phyloP scores from a whole-genome alignment of 257 asterid genomes.

The Galeopsis tetrahit region DNA sequence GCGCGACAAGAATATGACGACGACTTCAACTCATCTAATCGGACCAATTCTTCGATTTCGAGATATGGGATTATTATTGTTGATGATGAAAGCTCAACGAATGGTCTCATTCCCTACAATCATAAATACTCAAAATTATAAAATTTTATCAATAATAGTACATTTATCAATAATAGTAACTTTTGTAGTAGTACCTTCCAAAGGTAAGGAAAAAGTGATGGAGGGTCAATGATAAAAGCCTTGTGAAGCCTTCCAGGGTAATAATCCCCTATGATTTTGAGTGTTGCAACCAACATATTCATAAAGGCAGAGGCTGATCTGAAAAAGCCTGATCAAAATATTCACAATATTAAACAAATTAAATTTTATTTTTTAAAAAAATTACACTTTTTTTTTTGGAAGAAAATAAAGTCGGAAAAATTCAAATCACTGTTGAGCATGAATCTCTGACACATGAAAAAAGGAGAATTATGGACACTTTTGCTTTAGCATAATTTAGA shows the following conservation, averaged over 20 bases:
- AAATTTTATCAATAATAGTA: background rate
- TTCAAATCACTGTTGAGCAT: constrained; percentile 45
- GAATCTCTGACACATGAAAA: constrained; percentile 44
- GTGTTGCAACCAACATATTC: constrained; percentile 62
- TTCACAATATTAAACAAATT: constrained; percentile 11
- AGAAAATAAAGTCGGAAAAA: constrained; percentile 33
- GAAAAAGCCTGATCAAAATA: constrained; percentile 73
- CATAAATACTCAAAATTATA: background rate
- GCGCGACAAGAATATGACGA: constrained; percentile 50
- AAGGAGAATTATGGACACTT: constrained; percentile 61
- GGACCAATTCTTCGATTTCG: constrained; percentile 62
- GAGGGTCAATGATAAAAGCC: constrained; percentile 87
- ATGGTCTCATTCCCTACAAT: constrained; percentile 69
- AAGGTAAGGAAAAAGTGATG: constrained; percentile 74
- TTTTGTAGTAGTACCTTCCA: constrained; percentile 67
- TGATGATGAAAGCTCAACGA: constrained; percentile 65
- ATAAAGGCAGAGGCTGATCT: constrained; percentile 80
- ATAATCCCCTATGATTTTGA: constrained; percentile 70
- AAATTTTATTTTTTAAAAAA: constrained; percentile 26
- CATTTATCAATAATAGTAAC: background rate
- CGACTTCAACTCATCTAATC: constrained; percentile 39
- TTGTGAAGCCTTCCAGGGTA: constrained; percentile 73
- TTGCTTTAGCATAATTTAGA: constrained; percentile 43
- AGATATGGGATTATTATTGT: constrained; percentile 51
- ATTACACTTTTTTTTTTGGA: background rate